Evolutionary conservation across 768 basidiomycete species (phyloP), one percentile per base, ranked within the genome.

Genomic region (Macrolepiota fuliginosa): DNA sequence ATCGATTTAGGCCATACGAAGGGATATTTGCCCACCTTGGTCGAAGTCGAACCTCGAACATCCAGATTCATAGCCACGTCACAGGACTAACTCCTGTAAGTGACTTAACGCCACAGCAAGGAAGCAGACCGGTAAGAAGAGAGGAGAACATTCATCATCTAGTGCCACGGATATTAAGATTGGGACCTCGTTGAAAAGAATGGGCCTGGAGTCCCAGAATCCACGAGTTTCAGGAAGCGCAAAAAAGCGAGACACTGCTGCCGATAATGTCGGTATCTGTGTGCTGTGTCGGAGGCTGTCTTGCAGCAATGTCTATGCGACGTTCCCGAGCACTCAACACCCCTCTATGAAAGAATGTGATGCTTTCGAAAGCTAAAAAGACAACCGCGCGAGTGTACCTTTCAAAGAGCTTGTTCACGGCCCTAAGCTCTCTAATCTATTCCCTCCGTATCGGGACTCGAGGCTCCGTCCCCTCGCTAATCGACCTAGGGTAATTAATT

Each of bases 41-140:
- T 49, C n/a, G 19, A 47, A 42, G 15, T 37, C 25, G 54, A 55
- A 17, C 59, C 53, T 55, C 46, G 25, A 61, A 54, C 53, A 37
- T 27, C 60, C 53, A 53, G 24, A 47, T 32, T 55, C 39, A 39
- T 51, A 17, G 60, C 60, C 60, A 61, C 59, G 60, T 61, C 60
- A 55, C 60, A 25, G 37, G 22, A 40, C 35, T 19, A 55, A 46
- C 53, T 54, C 52, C 59, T 27, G 39, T 25, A 13, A 54, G 42
- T 24, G 24, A 24, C 35, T 54, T 24, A 37, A 47, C 59, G 59
- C 59, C 59, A 55, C 54, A 55, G 60, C 40, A 47, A 36, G 24
- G 60, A 55, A 49, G 54, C 46, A 55, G 12, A 25, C 32, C 52
- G 54, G 54, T 55, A 61, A 55, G 54, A 61, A 52, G 58, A 25